Base-by-base conservation (phyloP, 2,329 filamentous ascomycete genomes). In the Pseudopithomyces chartarum region DNA sequence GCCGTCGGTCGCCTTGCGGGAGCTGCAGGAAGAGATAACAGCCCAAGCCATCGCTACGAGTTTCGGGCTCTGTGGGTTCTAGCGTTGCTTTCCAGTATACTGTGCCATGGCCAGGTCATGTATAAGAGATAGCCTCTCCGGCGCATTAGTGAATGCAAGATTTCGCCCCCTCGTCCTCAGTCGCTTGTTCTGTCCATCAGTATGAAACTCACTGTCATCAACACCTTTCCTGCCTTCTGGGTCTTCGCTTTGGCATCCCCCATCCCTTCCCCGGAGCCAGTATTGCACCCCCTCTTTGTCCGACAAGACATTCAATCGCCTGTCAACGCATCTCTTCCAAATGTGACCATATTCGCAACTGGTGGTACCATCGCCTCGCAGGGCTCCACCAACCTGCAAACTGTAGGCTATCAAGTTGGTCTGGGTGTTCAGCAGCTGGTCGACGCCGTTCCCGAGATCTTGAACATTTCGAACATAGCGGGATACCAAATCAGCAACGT, bases 291-390 rank as follows among this genome's bases (percentile, higher is more conserved):
- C 17, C 60, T 74, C 2, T 68, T 71, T 40, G 47, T 63, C 8
- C 64, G 71, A 22, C 68, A 73, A 54, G 69, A 74, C 39, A 62
- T 73, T 38, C 61, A 73, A 49, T 66, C 70, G 8, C 57, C 70
- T 29, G 65, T 77, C 55, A 81, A 82, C 55, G 72, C 74, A n/a
- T 78, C 74, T 33, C 76, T 85, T 0, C 83, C 82, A 10, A 85
- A 85, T 63, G 74, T 86, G 50, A 85, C 82, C 56, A 83, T 86
- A 58, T 84, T 83, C 60, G 81, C 80, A 6, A 85, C 81, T 6
- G 84, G 84, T 15, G 85, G 85, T 34, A 87, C 85, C 10, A 87
- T 87, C 46, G 85, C 85, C 13, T 83, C 82, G 1, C 78, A 79
- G 56, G 81, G 79, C 1, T 70, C 68, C n/a, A 79, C 76, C 36